phyloP scores from a whole-genome alignment of 495 filamentous ascomycete species.

The Parathielavia appendiculata region DNA sequence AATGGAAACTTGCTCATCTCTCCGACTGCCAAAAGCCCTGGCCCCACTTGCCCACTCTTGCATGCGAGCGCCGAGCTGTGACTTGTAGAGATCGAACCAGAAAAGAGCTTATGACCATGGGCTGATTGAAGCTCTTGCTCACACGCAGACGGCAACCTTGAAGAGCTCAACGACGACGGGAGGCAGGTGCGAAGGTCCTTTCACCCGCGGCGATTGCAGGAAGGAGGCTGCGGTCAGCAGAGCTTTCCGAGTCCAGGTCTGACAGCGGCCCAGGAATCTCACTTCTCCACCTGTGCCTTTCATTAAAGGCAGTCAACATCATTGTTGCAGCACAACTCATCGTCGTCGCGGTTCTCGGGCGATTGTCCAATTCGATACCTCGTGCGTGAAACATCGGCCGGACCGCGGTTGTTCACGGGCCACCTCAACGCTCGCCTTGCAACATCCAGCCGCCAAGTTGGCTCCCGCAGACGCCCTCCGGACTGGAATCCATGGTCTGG shows the following conservation, averaged over 20 bases:
- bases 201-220: not conserved
- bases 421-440: not conserved
- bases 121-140: not conserved
- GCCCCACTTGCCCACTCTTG: slow-evolving; percentile 35
- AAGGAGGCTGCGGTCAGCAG: not conserved
- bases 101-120: slow-evolving; percentile 7
- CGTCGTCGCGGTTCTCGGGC: not conserved
- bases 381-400: slow-evolving; percentile 7
- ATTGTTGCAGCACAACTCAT: not conserved
- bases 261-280: not conserved
- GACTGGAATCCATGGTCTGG: no score
- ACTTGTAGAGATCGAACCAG: slow-evolving; percentile 6
- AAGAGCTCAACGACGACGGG: not conserved
- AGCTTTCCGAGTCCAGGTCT: not conserved
- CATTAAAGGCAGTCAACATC: not conserved
- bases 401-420: not conserved
- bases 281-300: slow-evolving; percentile 15
- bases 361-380: not conserved
- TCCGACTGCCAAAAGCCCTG: slow-evolving; percentile 28
- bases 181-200: slow-evolving; percentile 3
- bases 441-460: not conserved
- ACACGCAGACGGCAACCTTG: not conserved
- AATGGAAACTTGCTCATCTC: slow-evolving; percentile 52
- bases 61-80: not conserved
- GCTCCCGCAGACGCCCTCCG: not conserved